Base-by-base conservation (phyloP, 176 grass and related monocot genomes). In the Avena eriantha region DNA sequence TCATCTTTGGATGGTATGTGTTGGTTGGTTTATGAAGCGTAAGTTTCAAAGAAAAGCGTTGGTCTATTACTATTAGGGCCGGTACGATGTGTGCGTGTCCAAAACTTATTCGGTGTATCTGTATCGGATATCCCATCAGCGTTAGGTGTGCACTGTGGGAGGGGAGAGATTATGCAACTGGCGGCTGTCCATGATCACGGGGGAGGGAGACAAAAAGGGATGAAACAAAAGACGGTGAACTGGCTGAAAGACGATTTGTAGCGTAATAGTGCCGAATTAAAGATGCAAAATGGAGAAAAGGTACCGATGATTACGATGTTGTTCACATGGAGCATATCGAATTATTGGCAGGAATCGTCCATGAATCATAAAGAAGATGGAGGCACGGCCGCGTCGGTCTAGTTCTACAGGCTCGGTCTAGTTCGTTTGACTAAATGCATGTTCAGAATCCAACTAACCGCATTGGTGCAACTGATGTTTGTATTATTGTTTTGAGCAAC, bases 101-200 rank as follows among this genome's bases (percentile, higher is more conserved):
- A 46, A 24, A 61, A 39, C 1, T 12, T 51, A 63, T 86, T 86
- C 53, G 11, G 39, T 54, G 83, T 45, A 82, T 21, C 41, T 45
- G 71, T 19, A 26, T 59, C 11, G 45, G 79, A 72, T 61, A 49
- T 78, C 82, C 15, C 49, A 76, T 90, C 33, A 18, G 72, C 43
- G 84, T 90, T 87, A 49, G 84, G 84, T 83, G 73, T 33, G 72
- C 72, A 75, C 23, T 10, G 72, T 50, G 63, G 26, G 4, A 59
- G 57, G 57, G 1, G 23, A 66, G 2, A 10, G 29, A 64, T 17
- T 24, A 10, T 7, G 29, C 68, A 41, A 49, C 23, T 12, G 17
- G 70, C 73, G 17, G 70, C 73, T 15, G 73, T 54, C 45, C 49
- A 43, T 21, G 23, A 23, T 35, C 65, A 54, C 18, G 72, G 22